Percentiles rank a stretch among this genome's conserved stretches.
phyloP scores from a whole-genome alignment of 352 stramenopile genomes.

The Pythium dissimile region DNA sequence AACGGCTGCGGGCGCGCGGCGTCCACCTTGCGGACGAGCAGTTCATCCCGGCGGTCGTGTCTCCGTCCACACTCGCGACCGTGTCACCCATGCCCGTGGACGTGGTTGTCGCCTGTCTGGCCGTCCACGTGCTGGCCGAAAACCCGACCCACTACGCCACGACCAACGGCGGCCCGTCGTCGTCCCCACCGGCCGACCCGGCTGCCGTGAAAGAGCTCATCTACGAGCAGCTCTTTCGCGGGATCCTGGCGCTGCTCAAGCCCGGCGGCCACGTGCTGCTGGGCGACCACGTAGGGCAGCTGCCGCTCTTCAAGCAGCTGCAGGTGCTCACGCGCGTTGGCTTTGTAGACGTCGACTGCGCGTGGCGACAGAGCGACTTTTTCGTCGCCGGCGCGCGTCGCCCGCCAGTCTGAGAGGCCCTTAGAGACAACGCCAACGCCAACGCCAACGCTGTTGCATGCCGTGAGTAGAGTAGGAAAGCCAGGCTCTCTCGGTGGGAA shows the following conservation, averaged over 20 bases:
- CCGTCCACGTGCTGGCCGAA: slow-evolving; percentile 65
- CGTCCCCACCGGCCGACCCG: neutral
- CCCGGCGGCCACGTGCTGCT: slow-evolving; percentile 66
- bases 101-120: slow-evolving; percentile 58
- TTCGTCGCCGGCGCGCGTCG: slow-evolving; percentile 65
- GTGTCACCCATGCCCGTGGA: slow-evolving; percentile 34
- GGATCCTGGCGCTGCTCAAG: slow-evolving; percentile 45
- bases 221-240: slow-evolving; percentile 58
- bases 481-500: too few relatives aligned
- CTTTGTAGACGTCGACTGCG: slow-evolving; percentile 73
- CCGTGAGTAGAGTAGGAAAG: too few relatives aligned
- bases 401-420: slow-evolving; percentile 6
- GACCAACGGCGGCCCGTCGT: neutral
- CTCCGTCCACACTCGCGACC: slow-evolving; percentile 19
- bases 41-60: slow-evolving; percentile 24
- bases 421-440: too few relatives aligned
- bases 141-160: slow-evolving; percentile 43
- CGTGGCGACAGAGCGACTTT: slow-evolving; percentile 70
- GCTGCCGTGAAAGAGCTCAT: slow-evolving; percentile 19
- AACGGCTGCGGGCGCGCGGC: slow-evolving; percentile 29
- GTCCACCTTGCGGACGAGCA: slow-evolving; percentile 23
- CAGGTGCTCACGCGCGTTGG: slow-evolving; percentile 47
- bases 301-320: slow-evolving; percentile 62
- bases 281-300: slow-evolving; percentile 69
- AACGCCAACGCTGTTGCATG: too few relatives aligned